Percentiles rank a stretch among this genome's conserved stretches.
Evolutionary conservation across 257 asterid genomes (phyloP).

Genomic region (Eucommia ulmoides): DNA sequence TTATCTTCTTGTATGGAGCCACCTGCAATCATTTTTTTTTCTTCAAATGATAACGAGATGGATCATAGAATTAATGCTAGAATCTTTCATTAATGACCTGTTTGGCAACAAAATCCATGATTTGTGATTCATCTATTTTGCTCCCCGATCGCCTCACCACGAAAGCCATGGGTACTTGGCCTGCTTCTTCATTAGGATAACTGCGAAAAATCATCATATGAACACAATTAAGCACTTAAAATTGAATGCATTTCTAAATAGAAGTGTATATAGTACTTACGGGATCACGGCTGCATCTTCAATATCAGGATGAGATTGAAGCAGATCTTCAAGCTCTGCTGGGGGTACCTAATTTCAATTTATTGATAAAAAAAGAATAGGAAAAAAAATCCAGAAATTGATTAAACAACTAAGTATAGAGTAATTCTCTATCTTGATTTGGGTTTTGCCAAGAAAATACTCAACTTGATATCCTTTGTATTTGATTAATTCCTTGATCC

Average conservation of each 20-base stretch:
- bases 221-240: neutral
- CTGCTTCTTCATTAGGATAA: slow-evolving; percentile 43
- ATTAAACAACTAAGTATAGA: too few relatives aligned
- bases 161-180: slow-evolving; percentile 45
- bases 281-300: slow-evolving; percentile 47
- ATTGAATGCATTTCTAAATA: neutral
- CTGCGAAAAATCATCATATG: slow-evolving; percentile 13
- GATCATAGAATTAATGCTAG: neutral
- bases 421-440: too few relatives aligned
- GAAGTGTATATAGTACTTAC: slow-evolving; percentile 16
- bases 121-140: slow-evolving; percentile 20
- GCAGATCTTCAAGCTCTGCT: slow-evolving; percentile 46
- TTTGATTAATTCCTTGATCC: slow-evolving; percentile 47
- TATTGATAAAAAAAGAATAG: too few relatives aligned
- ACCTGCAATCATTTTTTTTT: too few relatives aligned
- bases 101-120: slow-evolving; percentile 27
- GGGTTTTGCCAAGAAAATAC: too few relatives aligned
- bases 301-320: slow-evolving; percentile 38
- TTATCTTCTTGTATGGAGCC: slow-evolving; percentile 40
- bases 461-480: too few relatives aligned
- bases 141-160: slow-evolving; percentile 27
- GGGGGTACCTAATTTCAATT: slow-evolving; percentile 61
- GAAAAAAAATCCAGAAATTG: too few relatives aligned
- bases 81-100: slow-evolving; percentile 16
- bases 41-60: too few relatives aligned